These are phyloP conservation scores for Lactifluus piperatus DNA, from an alignment of 768 basidiomycete genomes.

Conservation along the genomic window DNA sequence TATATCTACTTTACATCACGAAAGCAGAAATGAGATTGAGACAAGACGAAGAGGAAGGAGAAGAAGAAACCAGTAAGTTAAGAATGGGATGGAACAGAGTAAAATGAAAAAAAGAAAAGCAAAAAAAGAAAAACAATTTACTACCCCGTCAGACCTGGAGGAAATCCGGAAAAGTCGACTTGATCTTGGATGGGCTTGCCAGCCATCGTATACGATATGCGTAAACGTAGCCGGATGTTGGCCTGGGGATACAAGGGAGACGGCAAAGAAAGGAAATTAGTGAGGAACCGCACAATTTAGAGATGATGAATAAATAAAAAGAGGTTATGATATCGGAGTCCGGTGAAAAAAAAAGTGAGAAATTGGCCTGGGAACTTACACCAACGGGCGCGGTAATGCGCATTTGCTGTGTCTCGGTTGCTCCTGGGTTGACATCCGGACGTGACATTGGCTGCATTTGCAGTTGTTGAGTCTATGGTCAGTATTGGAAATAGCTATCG, in stretches of 20 bases:
- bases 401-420: slow-evolving; percentile 92
- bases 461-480: slow-evolving; percentile 77
- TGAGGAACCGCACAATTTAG: not conserved
- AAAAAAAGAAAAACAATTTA: not conserved
- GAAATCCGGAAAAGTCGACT: slow-evolving; percentile 90
- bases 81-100: too few species aligned
- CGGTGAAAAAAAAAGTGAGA: not conserved
- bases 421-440: slow-evolving; percentile 64
- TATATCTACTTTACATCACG: not conserved
- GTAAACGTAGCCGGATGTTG: slow-evolving; percentile 72
- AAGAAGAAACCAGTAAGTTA: too few species aligned
- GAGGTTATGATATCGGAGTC: not conserved
- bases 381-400: slow-evolving; percentile 81
- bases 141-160: slow-evolving; percentile 55
- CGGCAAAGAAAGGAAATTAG: not conserved
- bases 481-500: not conserved
- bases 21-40: not conserved
- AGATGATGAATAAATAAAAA: not conserved
- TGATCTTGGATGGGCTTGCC: slow-evolving; percentile 81
- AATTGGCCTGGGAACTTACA: slow-evolving; percentile 42
- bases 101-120: too few species aligned
- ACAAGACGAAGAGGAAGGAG: not conserved
- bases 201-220: slow-evolving; percentile 66
- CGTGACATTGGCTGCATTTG: slow-evolving; percentile 98
- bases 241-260: slow-evolving; percentile 43